These are phyloP conservation scores for Coprinopsis sp. DNA, from an alignment of 768 basidiomycete species.

Conservation along the genomic window DNA sequence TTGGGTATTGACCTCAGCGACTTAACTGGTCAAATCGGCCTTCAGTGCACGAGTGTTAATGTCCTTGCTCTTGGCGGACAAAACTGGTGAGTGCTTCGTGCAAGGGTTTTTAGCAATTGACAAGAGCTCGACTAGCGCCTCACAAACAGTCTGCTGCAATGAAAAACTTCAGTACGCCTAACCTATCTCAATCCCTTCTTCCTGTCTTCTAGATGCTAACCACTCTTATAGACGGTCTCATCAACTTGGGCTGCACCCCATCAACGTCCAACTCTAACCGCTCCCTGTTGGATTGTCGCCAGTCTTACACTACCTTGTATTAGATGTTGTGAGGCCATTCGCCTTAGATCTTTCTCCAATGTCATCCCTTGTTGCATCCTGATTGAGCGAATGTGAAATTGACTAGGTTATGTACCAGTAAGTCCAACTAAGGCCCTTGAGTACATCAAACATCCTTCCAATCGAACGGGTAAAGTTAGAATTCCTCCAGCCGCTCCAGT, in stretches of 20 bases:
- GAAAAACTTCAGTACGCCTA: slow-evolving; percentile 2
- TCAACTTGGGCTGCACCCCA: no score
- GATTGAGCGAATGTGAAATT: background rate
- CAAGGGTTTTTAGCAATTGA: background rate
- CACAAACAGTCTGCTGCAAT: slow-evolving; percentile 4
- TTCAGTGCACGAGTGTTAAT: background rate
- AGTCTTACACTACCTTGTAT: no score
- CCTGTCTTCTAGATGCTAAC: background rate
- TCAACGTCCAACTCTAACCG: no score
- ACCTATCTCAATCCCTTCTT: background rate
- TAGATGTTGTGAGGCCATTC: no score
- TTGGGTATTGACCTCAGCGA: background rate
- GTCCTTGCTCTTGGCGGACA: slow-evolving; percentile 2
- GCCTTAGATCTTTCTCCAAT: background rate
- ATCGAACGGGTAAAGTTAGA: background rate
- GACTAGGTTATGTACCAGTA: background rate
- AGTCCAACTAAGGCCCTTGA: slow-evolving; percentile 6
- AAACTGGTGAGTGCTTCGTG: background rate
- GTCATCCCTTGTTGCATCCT: background rate
- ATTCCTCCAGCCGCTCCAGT: slow-evolving; percentile 19
- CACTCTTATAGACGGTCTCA: background rate
- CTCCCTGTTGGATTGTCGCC: no score
- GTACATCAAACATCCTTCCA: slow-evolving; percentile 11
- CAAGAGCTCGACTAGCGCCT: background rate
- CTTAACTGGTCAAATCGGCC: background rate